Percentiles rank a stretch among this genome's conserved stretches.
phyloP scores from a whole-genome alignment of 1,139 yeast genomes.

The Geotrichum candidum region DNA sequence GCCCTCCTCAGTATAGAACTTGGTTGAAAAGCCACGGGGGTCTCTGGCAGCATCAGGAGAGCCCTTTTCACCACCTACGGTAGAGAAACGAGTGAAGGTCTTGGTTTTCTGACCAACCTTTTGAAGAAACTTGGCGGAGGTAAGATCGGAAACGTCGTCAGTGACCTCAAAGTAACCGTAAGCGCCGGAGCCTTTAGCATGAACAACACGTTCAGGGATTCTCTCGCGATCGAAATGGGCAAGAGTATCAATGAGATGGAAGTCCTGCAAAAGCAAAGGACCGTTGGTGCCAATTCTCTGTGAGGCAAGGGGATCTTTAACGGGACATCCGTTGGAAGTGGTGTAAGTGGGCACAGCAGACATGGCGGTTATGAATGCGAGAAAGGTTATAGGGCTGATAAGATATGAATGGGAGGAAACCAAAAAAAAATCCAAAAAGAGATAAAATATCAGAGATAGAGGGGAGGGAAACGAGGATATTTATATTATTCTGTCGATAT shows the following conservation, averaged over 20 bases:
- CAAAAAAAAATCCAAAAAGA: background rate
- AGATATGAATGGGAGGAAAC: background rate
- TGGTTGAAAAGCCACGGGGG: slow-evolving; percentile 82
- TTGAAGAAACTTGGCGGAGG: slow-evolving; percentile 64
- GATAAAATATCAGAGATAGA: background rate
- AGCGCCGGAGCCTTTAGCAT: slow-evolving; percentile 88
- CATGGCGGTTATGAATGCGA: background rate
- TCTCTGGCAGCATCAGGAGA: slow-evolving; percentile 84
- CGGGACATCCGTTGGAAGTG: slow-evolving; percentile 70
- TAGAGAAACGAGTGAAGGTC: slow-evolving; percentile 71
- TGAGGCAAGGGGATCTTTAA: slow-evolving; percentile 59
- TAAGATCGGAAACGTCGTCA: slow-evolving; percentile 71
- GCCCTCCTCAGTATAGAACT: slow-evolving; percentile 84
- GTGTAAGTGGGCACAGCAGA: slow-evolving; percentile 41
- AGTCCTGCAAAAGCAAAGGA: slow-evolving; percentile 72
- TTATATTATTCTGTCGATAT: background rate
- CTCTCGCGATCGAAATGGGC: slow-evolving; percentile 86
- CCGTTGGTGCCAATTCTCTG: slow-evolving; percentile 71
- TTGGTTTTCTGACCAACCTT: slow-evolving; percentile 71
- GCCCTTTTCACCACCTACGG: slow-evolving; percentile 85
- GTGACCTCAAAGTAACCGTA: slow-evolving; percentile 76
- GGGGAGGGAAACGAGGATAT: background rate
- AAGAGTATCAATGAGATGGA: slow-evolving; percentile 66
- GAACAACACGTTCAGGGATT: slow-evolving; percentile 85
- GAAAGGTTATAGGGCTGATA: background rate